phyloP scores from a whole-genome alignment of 208 protist genomes.

The Crithidia bombi region DNA sequence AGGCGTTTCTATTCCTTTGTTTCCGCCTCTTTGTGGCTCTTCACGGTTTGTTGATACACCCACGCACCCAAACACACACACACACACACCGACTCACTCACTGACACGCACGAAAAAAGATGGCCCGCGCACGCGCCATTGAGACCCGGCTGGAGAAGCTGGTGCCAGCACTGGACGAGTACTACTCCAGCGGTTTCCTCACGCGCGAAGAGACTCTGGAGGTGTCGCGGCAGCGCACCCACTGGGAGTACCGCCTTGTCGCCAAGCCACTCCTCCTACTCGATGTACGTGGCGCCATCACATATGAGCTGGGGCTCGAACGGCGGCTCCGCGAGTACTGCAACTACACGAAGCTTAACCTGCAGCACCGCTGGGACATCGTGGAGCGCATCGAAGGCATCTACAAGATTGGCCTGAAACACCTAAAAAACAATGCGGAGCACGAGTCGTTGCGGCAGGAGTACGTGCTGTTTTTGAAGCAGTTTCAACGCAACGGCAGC shows the following conservation, averaged over 20 bases:
- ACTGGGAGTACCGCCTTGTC: constrained; percentile 89
- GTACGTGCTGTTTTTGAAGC: constrained; percentile 67
- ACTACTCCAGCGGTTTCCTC: constrained; percentile 85
- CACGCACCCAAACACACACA: constrained; percentile 31
- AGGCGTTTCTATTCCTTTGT: too few relatives aligned
- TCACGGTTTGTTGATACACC: constrained; percentile 19
- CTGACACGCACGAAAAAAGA: constrained; percentile 12
- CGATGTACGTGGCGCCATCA: constrained; percentile 78
- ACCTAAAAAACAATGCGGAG: constrained; percentile 60
- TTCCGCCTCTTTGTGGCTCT: too few relatives aligned
- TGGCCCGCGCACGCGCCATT: constrained; percentile 86
- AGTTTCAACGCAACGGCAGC: constrained; percentile 51
- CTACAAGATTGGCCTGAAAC: constrained; percentile 82
- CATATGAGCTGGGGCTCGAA: constrained; percentile 82
- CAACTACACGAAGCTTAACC: constrained; percentile 61
- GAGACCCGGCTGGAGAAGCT: constrained; percentile 90
- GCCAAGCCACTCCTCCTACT: constrained; percentile 86
- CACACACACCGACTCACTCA: constrained; percentile 17
- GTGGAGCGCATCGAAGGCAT: constrained; percentile 83
- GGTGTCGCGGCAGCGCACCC: constrained; percentile 71
- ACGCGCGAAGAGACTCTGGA: constrained; percentile 67
- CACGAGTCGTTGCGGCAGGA: constrained; percentile 63
- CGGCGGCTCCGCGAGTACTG: constrained; percentile 68
- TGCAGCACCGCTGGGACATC: constrained; percentile 83
- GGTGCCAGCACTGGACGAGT: constrained; percentile 83